Base-by-base conservation (phyloP, 371 early-diverging fungal genomes). In the Rozella allomycis region DNA sequence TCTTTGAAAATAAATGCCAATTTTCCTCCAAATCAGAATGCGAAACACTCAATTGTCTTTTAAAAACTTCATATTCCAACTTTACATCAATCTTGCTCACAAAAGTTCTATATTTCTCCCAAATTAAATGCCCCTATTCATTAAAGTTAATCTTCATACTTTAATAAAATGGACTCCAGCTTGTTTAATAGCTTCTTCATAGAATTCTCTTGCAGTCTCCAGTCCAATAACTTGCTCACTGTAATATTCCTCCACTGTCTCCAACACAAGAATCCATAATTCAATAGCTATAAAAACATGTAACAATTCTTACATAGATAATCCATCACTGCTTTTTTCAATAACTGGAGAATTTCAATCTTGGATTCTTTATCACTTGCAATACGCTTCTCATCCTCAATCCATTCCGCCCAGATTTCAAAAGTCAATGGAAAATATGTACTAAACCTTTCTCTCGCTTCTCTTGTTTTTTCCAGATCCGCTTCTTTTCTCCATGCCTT, bases 391-490 rank as follows among this genome's bases (percentile, higher is more conserved):
- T 60, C 54, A 31, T 70, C 71, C 6, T 64, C 42, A 36, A 72
- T 55, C 74, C 74, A 74, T 31, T 65, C 66, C 14, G 66, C 31
- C 71, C 71, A 74, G 40, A 74, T 28, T 5, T 41, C 72, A n/a
- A n/a, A n/a, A n/a, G n/a, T n/a, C n/a, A n/a, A n/a, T n/a, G n/a
- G n/a, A n/a, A n/a, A n/a, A n/a, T n/a, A n/a, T n/a, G n/a, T n/a
- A n/a, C n/a, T n/a, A n/a, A n/a, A n/a, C n/a, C n/a, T n/a, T n/a
- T n/a, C n/a, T n/a, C n/a, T n/a, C n/a, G n/a, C n/a, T n/a, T n/a
- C n/a, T n/a, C n/a, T n/a, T n/a, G n/a, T n/a, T n/a, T n/a, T n/a
- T n/a, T n/a, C n/a, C n/a, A n/a, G n/a, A n/a, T n/a, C n/a, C n/a
- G n/a, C n/a, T n/a, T n/a, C n/a, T n/a, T n/a, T n/a, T n/a, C n/a